These are phyloP conservation scores for Podila verticillata DNA, from an alignment of 192 early-diverging fungal genomes.

Conservation along the genomic window DNA sequence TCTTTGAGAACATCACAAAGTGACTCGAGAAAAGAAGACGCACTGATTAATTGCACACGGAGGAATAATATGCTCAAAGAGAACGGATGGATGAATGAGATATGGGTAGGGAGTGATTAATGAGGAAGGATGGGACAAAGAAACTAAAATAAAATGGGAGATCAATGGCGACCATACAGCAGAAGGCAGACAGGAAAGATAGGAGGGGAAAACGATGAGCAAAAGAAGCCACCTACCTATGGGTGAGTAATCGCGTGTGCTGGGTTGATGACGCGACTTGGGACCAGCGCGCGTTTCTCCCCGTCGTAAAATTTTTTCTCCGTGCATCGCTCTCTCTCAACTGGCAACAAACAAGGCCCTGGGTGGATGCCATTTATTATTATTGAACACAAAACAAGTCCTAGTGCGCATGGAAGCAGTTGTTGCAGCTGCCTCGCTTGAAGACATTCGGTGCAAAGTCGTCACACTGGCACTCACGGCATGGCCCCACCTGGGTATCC, in stretches of 20 bases:
- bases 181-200: not conserved
- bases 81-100: not conserved
- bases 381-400: constrained; percentile 2
- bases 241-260: not conserved
- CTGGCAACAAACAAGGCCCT: too few species aligned
- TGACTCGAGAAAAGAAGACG: too few species aligned
- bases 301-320: not conserved
- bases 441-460: constrained; percentile 80
- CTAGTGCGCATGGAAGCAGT: constrained; percentile 80
- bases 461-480: constrained; percentile 71
- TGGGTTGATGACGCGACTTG: not conserved
- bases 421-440: constrained; percentile 75
- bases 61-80: too few species aligned
- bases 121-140: not conserved
- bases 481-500: constrained; percentile 22
- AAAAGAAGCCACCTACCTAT: not conserved
- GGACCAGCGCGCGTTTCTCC: too few species aligned
- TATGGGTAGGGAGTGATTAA: not conserved
- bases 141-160: not conserved
- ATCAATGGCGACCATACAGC: not conserved
- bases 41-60: too few species aligned
- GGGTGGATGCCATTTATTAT: not conserved
- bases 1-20: too few species aligned
- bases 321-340: too few species aligned
- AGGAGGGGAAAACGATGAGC: not conserved